Conservation (phyloP, 345 rosid genomes). For the Aquilaria malaccensis region DNA sequence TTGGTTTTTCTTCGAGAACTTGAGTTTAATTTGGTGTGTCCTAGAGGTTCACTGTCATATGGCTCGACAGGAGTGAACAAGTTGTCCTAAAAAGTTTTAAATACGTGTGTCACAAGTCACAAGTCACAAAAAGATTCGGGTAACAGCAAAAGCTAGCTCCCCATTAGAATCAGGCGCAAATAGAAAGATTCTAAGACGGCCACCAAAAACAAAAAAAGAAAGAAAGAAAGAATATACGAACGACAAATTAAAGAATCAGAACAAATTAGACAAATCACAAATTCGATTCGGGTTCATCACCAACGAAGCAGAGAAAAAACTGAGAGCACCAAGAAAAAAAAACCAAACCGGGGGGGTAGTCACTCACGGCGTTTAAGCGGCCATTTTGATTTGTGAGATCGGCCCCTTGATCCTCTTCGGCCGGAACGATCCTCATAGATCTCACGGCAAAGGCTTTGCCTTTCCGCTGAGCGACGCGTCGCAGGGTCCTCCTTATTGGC, state of each 20-base stretch:
- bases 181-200: neutral
- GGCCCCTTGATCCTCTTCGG: conserved; percentile 13
- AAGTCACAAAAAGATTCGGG: neutral
- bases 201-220: neutral
- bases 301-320: neutral
- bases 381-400: conserved; percentile 32
- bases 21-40: conserved; percentile 22
- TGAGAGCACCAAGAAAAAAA: neutral
- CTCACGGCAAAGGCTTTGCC: conserved; percentile 22
- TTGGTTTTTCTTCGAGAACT: conserved; percentile 66
- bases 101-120: conserved; percentile 1
- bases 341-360: neutral
- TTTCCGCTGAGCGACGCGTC: conserved; percentile 14
- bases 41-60: conserved; percentile 21
- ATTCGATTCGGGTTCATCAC: neutral
- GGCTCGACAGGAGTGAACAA: conserved; percentile 29
- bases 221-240: neutral
- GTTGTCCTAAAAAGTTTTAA: conserved; percentile 30
- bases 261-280: no score
- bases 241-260: neutral
- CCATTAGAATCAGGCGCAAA: neutral
- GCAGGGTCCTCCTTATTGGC: conserved; percentile 7
- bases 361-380: conserved; percentile 38
- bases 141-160: no score
- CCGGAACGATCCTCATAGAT: conserved; percentile 26